A percentile compares a stretch with the other conserved stretches of the same genome.
These are phyloP conservation scores for Perkinsus chesapeaki DNA, from an alignment of 169 alveolate genomes.

Conservation along the genomic window DNA sequence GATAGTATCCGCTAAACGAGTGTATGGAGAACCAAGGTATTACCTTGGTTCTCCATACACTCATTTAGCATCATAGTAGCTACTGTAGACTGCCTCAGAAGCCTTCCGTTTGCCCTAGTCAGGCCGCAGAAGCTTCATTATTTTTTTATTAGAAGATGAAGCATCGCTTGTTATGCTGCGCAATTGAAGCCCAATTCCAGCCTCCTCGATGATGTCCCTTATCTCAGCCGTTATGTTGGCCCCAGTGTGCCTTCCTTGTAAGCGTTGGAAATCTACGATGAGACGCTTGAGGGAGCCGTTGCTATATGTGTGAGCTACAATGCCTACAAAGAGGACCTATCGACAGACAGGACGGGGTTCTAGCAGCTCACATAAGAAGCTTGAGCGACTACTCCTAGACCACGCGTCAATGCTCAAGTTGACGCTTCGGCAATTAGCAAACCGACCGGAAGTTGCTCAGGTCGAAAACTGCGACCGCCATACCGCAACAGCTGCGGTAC, in stretches of 20 bases:
- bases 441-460: neutral
- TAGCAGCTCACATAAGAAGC: neutral
- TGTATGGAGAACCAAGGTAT: too few species aligned
- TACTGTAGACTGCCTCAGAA: neutral
- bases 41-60: neutral
- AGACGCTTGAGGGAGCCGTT: neutral
- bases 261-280: neutral
- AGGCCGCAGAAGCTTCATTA: neutral
- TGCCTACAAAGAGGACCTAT: neutral
- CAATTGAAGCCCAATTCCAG: neutral
- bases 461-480: neutral
- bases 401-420: neutral
- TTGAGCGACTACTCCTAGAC: neutral
- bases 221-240: neutral
- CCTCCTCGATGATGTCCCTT: neutral
- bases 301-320: neutral
- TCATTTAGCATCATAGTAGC: neutral
- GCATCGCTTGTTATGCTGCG: neutral
- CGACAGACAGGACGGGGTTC: neutral
- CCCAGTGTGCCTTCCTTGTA: neutral
- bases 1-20: too few species aligned
- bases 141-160: neutral
- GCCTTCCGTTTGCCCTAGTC: neutral
- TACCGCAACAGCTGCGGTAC: neutral
- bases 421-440: too few species aligned